A percentile compares a stretch with the other conserved stretches of the same genome.
phyloP scores from a whole-genome alignment of 192 early-diverging fungal genomes.

The Dissophora globulifera region DNA sequence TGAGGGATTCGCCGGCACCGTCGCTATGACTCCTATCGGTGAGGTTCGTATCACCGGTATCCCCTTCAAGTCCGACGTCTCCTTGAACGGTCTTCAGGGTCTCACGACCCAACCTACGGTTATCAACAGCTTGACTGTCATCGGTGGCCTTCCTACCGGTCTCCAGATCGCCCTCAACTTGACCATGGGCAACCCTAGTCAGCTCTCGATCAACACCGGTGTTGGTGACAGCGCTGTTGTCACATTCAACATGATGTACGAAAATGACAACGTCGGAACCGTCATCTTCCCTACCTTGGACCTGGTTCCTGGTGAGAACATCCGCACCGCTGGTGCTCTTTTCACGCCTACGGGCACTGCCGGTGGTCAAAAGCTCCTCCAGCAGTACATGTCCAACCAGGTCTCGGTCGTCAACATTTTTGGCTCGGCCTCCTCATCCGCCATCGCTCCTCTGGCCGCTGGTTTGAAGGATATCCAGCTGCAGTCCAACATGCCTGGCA shows the following conservation, averaged over 20 bases:
- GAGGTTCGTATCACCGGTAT: slow-evolving; percentile 61
- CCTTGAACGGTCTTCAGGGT: slow-evolving; percentile 65
- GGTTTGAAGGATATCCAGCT: slow-evolving; percentile 58
- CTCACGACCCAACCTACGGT: slow-evolving; percentile 61
- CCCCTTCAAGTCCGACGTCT: slow-evolving; percentile 62
- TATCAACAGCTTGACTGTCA: slow-evolving; percentile 66
- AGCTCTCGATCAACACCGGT: slow-evolving; percentile 59
- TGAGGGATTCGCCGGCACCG: slow-evolving; percentile 59
- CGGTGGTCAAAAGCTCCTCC: slow-evolving; percentile 60
- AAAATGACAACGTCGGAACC: slow-evolving; percentile 57
- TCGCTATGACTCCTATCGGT: slow-evolving; percentile 66
- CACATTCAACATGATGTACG: slow-evolving; percentile 56
- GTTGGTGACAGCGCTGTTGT: slow-evolving; percentile 62
- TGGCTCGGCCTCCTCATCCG: slow-evolving; percentile 58
- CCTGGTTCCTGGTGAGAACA: slow-evolving; percentile 58
- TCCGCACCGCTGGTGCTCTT: slow-evolving; percentile 51
- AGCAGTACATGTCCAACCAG: slow-evolving; percentile 59
- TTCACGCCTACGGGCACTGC: slow-evolving; percentile 59
- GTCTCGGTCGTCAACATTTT: slow-evolving; percentile 53
- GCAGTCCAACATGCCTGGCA: slow-evolving; percentile 59
- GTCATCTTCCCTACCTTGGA: slow-evolving; percentile 57
- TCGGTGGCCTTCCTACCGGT: slow-evolving; percentile 53
- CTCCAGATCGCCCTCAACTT: slow-evolving; percentile 58
- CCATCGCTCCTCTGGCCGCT: slow-evolving; percentile 56
- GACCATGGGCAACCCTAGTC: slow-evolving; percentile 58